phyloP scores from a whole-genome alignment of 768 basidiomycete genomes.

The Stropharia rugosoannulata region DNA sequence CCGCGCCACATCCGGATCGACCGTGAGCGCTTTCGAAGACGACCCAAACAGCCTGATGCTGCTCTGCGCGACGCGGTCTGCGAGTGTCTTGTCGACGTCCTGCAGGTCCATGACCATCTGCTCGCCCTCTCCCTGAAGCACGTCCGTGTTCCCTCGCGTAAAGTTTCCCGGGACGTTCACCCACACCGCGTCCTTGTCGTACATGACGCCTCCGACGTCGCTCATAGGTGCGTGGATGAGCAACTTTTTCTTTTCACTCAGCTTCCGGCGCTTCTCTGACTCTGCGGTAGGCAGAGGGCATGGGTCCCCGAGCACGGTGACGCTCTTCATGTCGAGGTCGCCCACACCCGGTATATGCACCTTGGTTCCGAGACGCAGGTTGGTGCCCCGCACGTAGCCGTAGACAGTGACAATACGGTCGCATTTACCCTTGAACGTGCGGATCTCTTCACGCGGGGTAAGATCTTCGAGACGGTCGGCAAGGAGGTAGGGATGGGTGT shows the following conservation, averaged over 20 bases:
- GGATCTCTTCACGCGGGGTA: constrained; percentile 82
- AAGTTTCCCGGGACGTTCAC: constrained; percentile 97
- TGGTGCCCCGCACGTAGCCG: constrained; percentile 92
- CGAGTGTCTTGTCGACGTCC: constrained; percentile 79
- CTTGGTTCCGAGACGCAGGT: constrained; percentile 70
- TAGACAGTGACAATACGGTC: constrained; percentile 94
- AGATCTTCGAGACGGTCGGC: constrained; percentile 95
- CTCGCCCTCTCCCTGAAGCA: constrained; percentile 89
- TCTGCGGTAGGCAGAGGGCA: constrained; percentile 92
- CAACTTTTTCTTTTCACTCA: constrained; percentile 93
- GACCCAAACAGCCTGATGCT: constrained; percentile 83
- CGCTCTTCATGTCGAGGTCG: constrained; percentile 74
- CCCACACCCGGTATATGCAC: constrained; percentile 96
- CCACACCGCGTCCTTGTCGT: constrained; percentile 98
- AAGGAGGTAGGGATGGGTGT: constrained; percentile 91
- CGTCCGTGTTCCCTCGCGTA: constrained; percentile 71
- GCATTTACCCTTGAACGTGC: constrained; percentile 79
- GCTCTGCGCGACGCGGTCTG: constrained; percentile 77
- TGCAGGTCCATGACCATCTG: constrained; percentile 98
- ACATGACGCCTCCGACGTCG: constrained; percentile 93
- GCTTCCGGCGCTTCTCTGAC: constrained; percentile 85
- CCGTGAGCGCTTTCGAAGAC: constrained; percentile 68
- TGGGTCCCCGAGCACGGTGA: constrained; percentile 84
- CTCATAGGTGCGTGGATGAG: constrained; percentile 98
- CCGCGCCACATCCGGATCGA: constrained; percentile 19